Conservation (phyloP, 495 filamentous ascomycete species). For the Aspergillus sclerotiicarbonarius region DNA sequence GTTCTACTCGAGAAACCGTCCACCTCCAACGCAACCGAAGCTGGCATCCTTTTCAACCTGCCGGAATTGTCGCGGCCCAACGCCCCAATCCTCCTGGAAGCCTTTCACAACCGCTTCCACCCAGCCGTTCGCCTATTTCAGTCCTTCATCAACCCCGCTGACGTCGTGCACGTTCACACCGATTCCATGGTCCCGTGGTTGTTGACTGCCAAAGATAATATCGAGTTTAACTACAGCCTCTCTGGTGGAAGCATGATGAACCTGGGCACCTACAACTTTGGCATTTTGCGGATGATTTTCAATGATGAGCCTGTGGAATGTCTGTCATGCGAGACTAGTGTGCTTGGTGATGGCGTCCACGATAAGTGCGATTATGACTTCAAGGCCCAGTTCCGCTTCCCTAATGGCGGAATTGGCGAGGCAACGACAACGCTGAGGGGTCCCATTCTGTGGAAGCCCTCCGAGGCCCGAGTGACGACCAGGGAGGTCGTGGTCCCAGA, state of each 20-base stretch:
- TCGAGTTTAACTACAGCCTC: constrained; percentile 52
- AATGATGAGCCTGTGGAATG: constrained; percentile 38
- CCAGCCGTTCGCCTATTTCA: constrained; percentile 43
- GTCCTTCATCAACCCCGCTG: constrained; percentile 36
- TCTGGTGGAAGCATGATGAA: constrained; percentile 55
- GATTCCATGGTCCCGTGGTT: constrained; percentile 26
- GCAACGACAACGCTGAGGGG: constrained; percentile 34
- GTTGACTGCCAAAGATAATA: constrained; percentile 40
- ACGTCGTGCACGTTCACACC: constrained; percentile 36
- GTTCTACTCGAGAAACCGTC: constrained; percentile 60
- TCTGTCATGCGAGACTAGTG: constrained; percentile 27
- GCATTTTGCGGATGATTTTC: constrained; percentile 38
- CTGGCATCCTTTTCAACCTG: constrained; percentile 40
- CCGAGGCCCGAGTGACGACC: constrained; percentile 16
- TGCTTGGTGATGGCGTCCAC: constrained; percentile 28
- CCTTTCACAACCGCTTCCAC: constrained; percentile 49
- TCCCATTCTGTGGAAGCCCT: constrained; percentile 16
- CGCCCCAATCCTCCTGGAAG: constrained; percentile 49
- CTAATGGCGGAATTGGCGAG: constrained; percentile 42
- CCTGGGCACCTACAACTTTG: constrained; percentile 47
- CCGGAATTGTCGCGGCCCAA: constrained; percentile 26
- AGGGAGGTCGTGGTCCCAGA: constrained; percentile 26
- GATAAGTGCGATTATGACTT: constrained; percentile 36
- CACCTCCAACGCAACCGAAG: constrained; percentile 49
- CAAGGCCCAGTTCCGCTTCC: constrained; percentile 42